Percentiles rank a stretch among this genome's conserved stretches.
Conservation (phyloP, 352 stramenopile genomes). For the Phytophthora tubulina region DNA sequence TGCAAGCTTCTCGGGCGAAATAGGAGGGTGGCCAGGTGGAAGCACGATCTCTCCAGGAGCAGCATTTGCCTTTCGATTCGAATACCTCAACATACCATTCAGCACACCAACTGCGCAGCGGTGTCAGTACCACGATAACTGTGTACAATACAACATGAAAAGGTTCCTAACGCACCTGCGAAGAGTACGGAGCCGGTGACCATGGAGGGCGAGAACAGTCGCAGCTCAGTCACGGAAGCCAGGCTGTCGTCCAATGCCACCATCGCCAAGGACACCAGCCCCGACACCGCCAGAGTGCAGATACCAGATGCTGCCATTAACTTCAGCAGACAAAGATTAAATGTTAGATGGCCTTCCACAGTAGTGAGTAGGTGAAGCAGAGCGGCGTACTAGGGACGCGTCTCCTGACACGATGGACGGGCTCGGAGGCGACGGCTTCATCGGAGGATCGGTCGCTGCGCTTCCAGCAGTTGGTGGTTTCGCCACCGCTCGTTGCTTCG, state of each 20-base stretch:
- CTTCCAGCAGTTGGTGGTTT: constrained; percentile 10
- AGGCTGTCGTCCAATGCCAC: constrained; percentile 56
- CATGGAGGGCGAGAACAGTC: constrained; percentile 76
- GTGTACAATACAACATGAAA: neutral
- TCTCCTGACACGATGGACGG: constrained; percentile 61
- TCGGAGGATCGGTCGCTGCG: constrained; percentile 6
- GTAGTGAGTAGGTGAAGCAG: neutral
- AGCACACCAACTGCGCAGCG: constrained; percentile 45
- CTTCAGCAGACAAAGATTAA: constrained; percentile 20
- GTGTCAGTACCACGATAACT: constrained; percentile 4
- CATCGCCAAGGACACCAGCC: constrained; percentile 61
- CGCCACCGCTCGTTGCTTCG: constrained; percentile 25
- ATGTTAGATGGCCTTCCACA: neutral
- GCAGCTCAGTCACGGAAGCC: constrained; percentile 60
- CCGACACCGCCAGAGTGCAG: constrained; percentile 63
- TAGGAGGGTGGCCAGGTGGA: constrained; percentile 47
- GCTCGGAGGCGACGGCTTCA: constrained; percentile 35
- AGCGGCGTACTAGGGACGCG: constrained; percentile 48
- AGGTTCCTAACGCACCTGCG: constrained; percentile 35
- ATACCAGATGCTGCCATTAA: constrained; percentile 48
- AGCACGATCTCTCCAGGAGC: constrained; percentile 47
- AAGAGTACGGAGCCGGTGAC: constrained; percentile 69
- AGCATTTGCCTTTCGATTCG: constrained; percentile 44
- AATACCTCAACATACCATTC: constrained; percentile 58
- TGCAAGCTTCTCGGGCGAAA: constrained; percentile 47